Evolutionary conservation across 495 filamentous ascomycete species (phyloP).

Genomic region (Hypoxylon fuscum): DNA sequence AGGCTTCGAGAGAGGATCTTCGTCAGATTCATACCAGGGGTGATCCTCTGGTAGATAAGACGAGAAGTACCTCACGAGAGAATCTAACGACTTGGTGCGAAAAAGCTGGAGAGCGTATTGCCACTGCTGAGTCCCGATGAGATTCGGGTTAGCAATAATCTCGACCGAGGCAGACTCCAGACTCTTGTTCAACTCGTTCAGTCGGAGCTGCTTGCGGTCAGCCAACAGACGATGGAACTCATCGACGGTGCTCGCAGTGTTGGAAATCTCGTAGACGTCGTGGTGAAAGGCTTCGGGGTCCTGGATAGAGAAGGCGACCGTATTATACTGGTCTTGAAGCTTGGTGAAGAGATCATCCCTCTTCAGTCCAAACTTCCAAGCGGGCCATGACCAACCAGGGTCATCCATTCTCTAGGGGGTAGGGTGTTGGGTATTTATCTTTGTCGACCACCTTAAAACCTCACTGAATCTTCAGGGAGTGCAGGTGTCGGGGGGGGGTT

Average conservation of each 20-base stretch:
- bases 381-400: conserved; percentile 55
- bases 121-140: conserved; percentile 62
- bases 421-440: background rate
- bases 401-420: conserved; percentile 55
- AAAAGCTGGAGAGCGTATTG: conserved; percentile 60
- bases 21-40: conserved; percentile 44
- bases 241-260: conserved; percentile 49
- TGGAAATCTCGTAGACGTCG: conserved; percentile 54
- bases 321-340: conserved; percentile 48
- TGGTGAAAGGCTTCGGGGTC: conserved; percentile 47
- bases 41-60: conserved; percentile 59
- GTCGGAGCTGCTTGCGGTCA: conserved; percentile 56
- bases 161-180: conserved; percentile 60
- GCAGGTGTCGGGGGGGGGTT: conserved; percentile 7
- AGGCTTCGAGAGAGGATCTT: conserved; percentile 40
- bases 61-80: conserved; percentile 60
- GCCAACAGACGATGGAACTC: conserved; percentile 58
- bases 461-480: conserved; percentile 1
- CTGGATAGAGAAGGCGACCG: conserved; percentile 43
- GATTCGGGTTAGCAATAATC: conserved; percentile 59
- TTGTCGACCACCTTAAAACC: conserved; percentile 12
- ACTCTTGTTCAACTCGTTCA: conserved; percentile 56
- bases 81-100: conserved; percentile 60
- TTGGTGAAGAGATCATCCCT: conserved; percentile 47
- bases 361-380: conserved; percentile 59